phyloP scores from a whole-genome alignment of 225 moss, liverwort and hornwort genomes.

The Anthoceros angustus region DNA sequence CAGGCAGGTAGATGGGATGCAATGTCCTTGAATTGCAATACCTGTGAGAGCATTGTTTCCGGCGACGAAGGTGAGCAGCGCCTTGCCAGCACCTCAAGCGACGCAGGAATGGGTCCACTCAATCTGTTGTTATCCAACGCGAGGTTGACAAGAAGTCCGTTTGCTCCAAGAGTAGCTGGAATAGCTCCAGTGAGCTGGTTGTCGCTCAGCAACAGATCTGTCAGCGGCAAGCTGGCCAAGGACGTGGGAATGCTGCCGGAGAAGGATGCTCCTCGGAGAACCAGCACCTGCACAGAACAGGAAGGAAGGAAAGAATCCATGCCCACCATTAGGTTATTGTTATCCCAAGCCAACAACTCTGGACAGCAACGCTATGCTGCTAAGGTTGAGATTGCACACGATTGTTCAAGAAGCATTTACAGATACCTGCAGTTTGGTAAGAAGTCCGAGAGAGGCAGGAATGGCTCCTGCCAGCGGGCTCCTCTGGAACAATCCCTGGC shows the following conservation, averaged over 20 bases:
- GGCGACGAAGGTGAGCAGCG: not conserved
- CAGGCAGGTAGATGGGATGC: not conserved
- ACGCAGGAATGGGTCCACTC: not conserved
- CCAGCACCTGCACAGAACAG: constrained; percentile 4
- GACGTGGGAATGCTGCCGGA: constrained; percentile 10
- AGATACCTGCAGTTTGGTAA: not conserved
- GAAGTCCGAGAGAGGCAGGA: constrained; percentile 10
- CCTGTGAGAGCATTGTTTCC: not conserved
- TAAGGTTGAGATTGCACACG: not conserved
- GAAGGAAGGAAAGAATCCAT: no score
- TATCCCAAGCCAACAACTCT: no score
- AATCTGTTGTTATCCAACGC: constrained; percentile 7
- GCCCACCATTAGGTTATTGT: not conserved
- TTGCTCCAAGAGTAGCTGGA: constrained; percentile 7
- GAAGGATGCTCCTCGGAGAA: constrained; percentile 4
- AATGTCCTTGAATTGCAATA: not conserved
- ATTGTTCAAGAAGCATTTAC: no score
- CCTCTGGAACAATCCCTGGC: no score
- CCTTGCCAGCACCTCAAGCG: not conserved
- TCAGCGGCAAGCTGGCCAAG: constrained; percentile 9
- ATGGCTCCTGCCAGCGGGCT: constrained; percentile 5
- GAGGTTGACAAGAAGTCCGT: not conserved
- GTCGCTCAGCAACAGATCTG: constrained; percentile 9
- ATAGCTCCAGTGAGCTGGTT: constrained; percentile 11
- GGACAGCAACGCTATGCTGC: not conserved